Evolutionary conservation across 116 monocot genomes (phyloP), one percentile per base, ranked within the genome.

Genomic region (Papilionanthe hybrid): DNA sequence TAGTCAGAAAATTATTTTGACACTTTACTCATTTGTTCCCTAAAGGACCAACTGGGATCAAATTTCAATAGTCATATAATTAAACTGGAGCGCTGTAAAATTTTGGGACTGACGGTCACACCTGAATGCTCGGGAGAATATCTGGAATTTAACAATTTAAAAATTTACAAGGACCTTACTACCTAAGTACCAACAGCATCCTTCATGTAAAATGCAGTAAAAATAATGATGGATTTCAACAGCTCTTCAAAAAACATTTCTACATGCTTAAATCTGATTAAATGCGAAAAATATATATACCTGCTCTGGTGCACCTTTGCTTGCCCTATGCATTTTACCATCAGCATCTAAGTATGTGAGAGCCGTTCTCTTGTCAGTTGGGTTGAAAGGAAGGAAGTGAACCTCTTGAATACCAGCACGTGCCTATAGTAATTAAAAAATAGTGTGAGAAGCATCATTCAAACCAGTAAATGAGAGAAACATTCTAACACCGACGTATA

Each of bases 231-330:
- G 1, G 29, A 68, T 32, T 22, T 37, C 69, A 69, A 29, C 32
- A 68, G 32, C 4, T 32, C 32, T 69, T 17, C 13, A 32, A 69
- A 37, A 13, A 69, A 32, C 0, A 69, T 5, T 25, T 25, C 3
- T 27, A 7, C 15, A 69, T n/a, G 19, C 73, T 37, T 73, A 73
- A 73, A 44, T 44, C n/a, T 73, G 73, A 12, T 60, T 5, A 49
- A 42, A 49, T 20, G 74, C 27, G 57, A 66, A 23, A 47, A 49
- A 42, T 42, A 20, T 42, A 12, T 8, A 42, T 83, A 86, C 86
- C 86, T 86, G 86, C 77, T 86, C 86, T 15, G 86, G 86, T 63
- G 86, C 86, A 53, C 86, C 86, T 86, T 86, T 86, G 86, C 83
- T 86, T 25, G 82, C 83, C 23, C 86, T 83, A 63, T 86, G 83